These are phyloP conservation scores for Xylariaceae sp. DNA, from an alignment of 2,329 filamentous ascomycete genomes.

Conservation along the genomic window DNA sequence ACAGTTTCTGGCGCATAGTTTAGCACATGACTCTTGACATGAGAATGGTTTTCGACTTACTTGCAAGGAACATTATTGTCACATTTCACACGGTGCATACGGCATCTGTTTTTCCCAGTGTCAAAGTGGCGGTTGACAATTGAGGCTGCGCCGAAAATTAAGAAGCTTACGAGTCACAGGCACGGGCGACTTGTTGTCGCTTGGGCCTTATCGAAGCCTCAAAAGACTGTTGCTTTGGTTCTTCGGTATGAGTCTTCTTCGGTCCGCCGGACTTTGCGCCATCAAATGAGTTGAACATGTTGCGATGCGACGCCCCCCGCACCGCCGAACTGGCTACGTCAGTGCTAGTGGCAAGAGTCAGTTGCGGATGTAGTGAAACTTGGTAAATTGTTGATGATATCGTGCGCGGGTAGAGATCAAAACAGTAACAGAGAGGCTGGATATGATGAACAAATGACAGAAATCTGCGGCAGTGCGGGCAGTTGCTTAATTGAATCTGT, in stretches of 20 bases:
- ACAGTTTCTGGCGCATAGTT: constrained; percentile 30
- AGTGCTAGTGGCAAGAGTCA: no score
- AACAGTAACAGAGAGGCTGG: no score
- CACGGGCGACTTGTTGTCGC: constrained; percentile 23
- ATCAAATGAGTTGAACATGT: constrained; percentile 13
- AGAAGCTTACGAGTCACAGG: constrained; percentile 34
- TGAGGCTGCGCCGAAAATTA: not conserved
- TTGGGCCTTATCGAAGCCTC: constrained; percentile 22
- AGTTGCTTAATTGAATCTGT: no score
- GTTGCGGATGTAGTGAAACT: no score
- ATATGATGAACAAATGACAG: no score
- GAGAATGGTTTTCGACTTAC: constrained; percentile 13
- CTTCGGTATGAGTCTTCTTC: constrained; percentile 7
- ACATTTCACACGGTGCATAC: constrained; percentile 40
- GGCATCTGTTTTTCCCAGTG: constrained; percentile 30
- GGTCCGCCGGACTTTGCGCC: not conserved
- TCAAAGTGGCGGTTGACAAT: constrained; percentile 8
- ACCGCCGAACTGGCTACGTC: no score
- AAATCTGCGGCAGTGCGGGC: no score
- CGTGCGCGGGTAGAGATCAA: no score
- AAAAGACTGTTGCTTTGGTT: constrained; percentile 11
- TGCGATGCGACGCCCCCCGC: no score
- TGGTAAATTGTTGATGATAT: no score
- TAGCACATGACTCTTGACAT: not conserved
- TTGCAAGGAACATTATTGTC: constrained; percentile 37